Base-by-base conservation (phyloP, 192 early-diverging fungal species). In the Backusella morwellensis region DNA sequence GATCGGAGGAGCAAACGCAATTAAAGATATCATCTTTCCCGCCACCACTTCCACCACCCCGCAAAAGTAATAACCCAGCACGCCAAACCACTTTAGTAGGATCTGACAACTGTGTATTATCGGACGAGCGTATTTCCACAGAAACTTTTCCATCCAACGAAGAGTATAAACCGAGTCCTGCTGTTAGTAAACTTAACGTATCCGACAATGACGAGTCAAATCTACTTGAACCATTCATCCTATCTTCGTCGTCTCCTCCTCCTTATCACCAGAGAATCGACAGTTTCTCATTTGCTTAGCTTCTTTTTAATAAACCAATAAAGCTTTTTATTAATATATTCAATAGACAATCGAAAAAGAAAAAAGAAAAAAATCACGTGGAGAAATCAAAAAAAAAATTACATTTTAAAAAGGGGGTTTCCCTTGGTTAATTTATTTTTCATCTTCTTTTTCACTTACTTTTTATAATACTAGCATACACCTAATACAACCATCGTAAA, bases 221-320 rank as follows among this genome's bases (percentile, higher is more conserved):
- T 29, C 12, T 8, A 63, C 4, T 63, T 29, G 56, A 50, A n/a
- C 47, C 47, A n/a, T 50, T 63, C 56, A 63, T 9, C 26, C 11
- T n/a, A 21, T 21, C 56, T 26, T 29, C 11, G 9, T 29, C 56
- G 0, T 63, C 56, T 14, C 56, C 26, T 63, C 56, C 56, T 29
- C 11, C 23, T 63, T 63, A 63, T 63, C 21, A n/a, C 4, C 23
- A 63, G 9, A 6, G 23, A 29, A 63, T 63, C 23, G 56, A 63
- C 9, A 29, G 3, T 23, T 63, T 63, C 26, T 63, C 56, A 29
- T 63, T 63, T 63, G 21, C 56, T 63, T 63, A 63, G 56, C 26
- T 63, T 14, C 8, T 63, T 63, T 29, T 29, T 63, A 63, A n/a
- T 63, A 63, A 63, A 63, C 56, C 56, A 63, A 63, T 63, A 63